Evolutionary conservation across 257 asterid species (phyloP).

Genomic region (Voacanga thouarsii): DNA sequence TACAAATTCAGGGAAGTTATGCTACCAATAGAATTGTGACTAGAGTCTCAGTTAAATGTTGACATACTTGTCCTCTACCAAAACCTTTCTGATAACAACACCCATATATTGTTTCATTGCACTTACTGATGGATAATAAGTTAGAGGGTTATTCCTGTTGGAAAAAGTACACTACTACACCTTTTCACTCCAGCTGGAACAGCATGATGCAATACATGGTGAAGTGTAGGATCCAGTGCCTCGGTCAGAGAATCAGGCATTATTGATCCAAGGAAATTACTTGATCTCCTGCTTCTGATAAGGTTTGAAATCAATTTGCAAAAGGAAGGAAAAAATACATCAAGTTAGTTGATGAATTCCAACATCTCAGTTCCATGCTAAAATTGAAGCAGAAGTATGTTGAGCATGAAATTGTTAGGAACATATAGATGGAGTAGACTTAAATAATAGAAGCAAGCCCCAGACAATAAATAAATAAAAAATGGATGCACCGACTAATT

Average conservation of each 20-base stretch:
- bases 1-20: background rate
- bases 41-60: background rate
- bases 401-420: background rate
- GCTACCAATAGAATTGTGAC: background rate
- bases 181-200: conserved; percentile 78
- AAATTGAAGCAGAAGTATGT: background rate
- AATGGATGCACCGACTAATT: background rate
- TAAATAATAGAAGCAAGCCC: background rate
- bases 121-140: no score
- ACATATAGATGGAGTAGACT: background rate
- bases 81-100: background rate
- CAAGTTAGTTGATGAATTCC: background rate
- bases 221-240: conserved; percentile 78
- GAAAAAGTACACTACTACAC: conserved; percentile 30
- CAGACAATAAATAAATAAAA: background rate
- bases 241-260: conserved; percentile 74
- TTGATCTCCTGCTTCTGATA: conserved; percentile 56
- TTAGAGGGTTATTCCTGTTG: background rate
- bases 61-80: background rate
- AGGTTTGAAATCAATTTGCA: conserved; percentile 8
- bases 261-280: conserved; percentile 66
- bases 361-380: background rate
- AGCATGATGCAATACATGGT: conserved; percentile 74
- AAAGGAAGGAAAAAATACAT: background rate
- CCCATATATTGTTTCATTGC: background rate